These are phyloP conservation scores for Myxozyma neglecta DNA, from an alignment of 805 yeast genomes.

Conservation along the genomic window DNA sequence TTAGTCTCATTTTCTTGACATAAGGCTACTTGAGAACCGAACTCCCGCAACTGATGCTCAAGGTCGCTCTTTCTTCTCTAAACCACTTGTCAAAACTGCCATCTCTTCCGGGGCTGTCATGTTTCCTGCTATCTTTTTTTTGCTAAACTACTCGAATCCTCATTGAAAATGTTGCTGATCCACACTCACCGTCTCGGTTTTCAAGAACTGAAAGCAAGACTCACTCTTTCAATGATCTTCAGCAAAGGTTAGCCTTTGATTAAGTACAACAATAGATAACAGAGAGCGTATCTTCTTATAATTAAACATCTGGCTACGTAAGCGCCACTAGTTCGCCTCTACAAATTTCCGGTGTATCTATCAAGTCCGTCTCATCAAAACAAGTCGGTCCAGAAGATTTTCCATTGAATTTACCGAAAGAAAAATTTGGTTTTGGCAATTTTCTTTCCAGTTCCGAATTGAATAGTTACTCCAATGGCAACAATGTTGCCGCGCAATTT, in stretches of 20 bases:
- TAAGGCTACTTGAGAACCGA: slow-evolving; percentile 14
- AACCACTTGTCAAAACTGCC: slow-evolving; percentile 12
- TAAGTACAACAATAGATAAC: slow-evolving; percentile 40
- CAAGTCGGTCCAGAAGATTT: background rate
- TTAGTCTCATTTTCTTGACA: slow-evolving; percentile 25
- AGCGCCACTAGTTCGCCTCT: background rate
- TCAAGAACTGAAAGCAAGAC: slow-evolving; percentile 13
- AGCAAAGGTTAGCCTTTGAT: slow-evolving; percentile 35
- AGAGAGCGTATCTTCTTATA: slow-evolving; percentile 11
- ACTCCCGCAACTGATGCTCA: slow-evolving; percentile 8
- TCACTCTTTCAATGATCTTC: slow-evolving; percentile 32
- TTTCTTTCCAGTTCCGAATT: slow-evolving; percentile 30
- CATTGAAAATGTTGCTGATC: slow-evolving; percentile 5
- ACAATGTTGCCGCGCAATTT: slow-evolving; percentile 4
- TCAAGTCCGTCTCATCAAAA: background rate
- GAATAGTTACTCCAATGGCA: slow-evolving; percentile 12
- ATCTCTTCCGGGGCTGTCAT: background rate
- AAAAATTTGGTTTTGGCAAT: slow-evolving; percentile 35
- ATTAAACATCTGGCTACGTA: background rate
- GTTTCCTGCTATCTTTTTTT: slow-evolving; percentile 7
- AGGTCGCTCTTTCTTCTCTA: slow-evolving; percentile 22
- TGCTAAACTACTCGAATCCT: slow-evolving; percentile 13
- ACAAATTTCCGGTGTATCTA: background rate
- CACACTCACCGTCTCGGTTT: background rate
- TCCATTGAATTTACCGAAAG: background rate